Conservation (phyloP, 257 asterid genomes). For the Solanum chiquidenum region DNA sequence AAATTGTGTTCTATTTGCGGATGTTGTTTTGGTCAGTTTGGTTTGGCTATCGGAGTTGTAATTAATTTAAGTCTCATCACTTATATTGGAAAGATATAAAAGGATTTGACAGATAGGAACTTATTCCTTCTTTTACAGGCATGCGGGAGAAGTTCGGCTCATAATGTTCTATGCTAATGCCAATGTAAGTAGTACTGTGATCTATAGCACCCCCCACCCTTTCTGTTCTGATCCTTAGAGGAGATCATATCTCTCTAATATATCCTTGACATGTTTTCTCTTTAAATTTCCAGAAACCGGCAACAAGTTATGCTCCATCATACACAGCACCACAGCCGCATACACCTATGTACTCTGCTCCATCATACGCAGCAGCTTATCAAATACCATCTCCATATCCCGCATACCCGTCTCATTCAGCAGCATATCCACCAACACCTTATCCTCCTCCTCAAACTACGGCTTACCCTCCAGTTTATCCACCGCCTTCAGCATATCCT, state of each 20-base stretch:
- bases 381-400: slow-evolving; percentile 21
- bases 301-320: slow-evolving; percentile 22
- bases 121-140: slow-evolving; percentile 30
- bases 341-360: slow-evolving; percentile 10
- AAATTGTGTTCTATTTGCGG: background rate
- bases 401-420: slow-evolving; percentile 15
- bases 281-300: slow-evolving; percentile 27
- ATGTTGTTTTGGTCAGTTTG: background rate
- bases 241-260: background rate
- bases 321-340: slow-evolving; percentile 8
- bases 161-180: slow-evolving; percentile 77
- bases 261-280: background rate
- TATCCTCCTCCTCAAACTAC: slow-evolving; percentile 14
- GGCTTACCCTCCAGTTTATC: background rate
- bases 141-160: slow-evolving; percentile 82
- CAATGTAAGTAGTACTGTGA: slow-evolving; percentile 27
- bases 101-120: background rate
- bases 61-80: background rate
- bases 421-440: slow-evolving; percentile 17
- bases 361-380: slow-evolving; percentile 11
- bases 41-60: background rate
- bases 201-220: background rate
- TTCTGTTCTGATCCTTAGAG: background rate
- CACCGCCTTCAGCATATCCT: slow-evolving; percentile 2
- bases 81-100: background rate